Evolutionary conservation across 2,329 filamentous ascomycete genomes (phyloP).

Genomic region (Alternaria tenuissima): DNA sequence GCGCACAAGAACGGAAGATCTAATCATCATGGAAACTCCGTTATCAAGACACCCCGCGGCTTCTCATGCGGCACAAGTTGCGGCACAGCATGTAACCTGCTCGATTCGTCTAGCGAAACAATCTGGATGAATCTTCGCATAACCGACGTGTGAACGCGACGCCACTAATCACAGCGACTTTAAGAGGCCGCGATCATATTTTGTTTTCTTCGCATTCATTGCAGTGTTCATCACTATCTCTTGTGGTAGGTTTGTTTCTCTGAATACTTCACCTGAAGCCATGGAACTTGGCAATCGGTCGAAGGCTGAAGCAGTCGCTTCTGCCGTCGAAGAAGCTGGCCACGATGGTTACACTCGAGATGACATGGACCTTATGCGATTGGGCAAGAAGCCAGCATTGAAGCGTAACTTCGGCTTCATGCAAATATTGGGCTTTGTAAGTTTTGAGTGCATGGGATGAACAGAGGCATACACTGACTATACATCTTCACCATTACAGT

Average conservation of each 20-base stretch:
- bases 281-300: slow-evolving; percentile 6
- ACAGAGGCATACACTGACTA: slow-evolving; percentile 7
- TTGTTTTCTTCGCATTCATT: background rate
- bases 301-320: slow-evolving; percentile 1
- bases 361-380: slow-evolving; percentile 6
- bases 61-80: background rate
- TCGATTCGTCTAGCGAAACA: background rate
- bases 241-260: background rate
- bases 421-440: slow-evolving; percentile 14
- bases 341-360: slow-evolving; percentile 5
- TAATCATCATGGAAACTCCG: background rate
- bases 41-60: background rate
- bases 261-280: background rate
- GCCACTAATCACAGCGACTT: background rate
- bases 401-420: slow-evolving; percentile 22
- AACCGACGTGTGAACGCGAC: background rate
- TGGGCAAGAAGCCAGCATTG: slow-evolving; percentile 21
- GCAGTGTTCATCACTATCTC: background rate
- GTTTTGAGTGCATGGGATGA: background rate
- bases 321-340: background rate
- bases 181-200: background rate
- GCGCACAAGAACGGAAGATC: background rate
- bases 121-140: background rate
- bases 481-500: background rate
- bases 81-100: background rate